phyloP scores from a whole-genome alignment of 345 rosid genomes.

The Boechera stricta region DNA sequence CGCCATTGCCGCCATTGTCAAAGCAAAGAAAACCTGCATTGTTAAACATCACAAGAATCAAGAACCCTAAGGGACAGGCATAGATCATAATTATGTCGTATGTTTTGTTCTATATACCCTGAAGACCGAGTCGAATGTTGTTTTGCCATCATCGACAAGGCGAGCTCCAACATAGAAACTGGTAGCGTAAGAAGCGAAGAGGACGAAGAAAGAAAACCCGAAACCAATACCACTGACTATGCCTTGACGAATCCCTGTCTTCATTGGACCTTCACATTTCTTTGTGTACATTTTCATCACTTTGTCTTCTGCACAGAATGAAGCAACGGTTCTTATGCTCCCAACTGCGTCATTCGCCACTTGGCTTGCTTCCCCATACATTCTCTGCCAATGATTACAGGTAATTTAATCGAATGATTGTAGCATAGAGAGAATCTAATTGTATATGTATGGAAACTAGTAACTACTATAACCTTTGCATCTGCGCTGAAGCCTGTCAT shows the following conservation, averaged over 20 bases:
- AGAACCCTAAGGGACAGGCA: not conserved
- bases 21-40: conserved; percentile 74
- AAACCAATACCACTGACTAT: conserved; percentile 73
- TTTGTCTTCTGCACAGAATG: conserved; percentile 90
- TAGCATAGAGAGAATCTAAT: not conserved
- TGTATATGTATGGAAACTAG: not conserved
- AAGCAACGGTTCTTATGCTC: conserved; percentile 89
- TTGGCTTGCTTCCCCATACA: conserved; percentile 91
- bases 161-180: conserved; percentile 81
- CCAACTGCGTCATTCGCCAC: conserved; percentile 92
- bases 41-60: conserved; percentile 2
- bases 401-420: not conserved
- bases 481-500: conserved; percentile 84
- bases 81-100: not conserved
- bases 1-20: conserved; percentile 66
- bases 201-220: conserved; percentile 68
- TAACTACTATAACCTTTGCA: conserved; percentile 63
- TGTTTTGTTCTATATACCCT: conserved; percentile 45
- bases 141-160: conserved; percentile 58
- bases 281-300: conserved; percentile 73
- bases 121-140: conserved; percentile 66
- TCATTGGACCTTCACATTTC: conserved; percentile 85
- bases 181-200: conserved; percentile 64
- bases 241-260: conserved; percentile 72
- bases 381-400: conserved; percentile 53